phyloP scores from a whole-genome alignment of 129 eudicot genomes.

The Lactuca saligna region DNA sequence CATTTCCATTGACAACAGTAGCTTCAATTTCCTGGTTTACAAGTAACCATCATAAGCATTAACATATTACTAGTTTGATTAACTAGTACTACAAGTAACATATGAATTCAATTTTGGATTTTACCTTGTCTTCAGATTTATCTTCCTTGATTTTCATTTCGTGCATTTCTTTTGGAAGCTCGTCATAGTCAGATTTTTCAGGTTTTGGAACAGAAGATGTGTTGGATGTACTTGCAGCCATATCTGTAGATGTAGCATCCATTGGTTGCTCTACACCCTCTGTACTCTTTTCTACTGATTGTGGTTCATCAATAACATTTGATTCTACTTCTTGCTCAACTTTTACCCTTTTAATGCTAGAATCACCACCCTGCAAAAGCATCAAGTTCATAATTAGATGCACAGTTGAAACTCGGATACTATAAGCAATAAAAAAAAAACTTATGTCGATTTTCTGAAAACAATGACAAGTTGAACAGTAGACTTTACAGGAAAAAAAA shows the following conservation, averaged over 20 bases:
- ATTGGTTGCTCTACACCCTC: constrained; percentile 35
- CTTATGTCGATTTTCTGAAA: not conserved
- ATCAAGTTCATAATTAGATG: not conserved
- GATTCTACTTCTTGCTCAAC: constrained; percentile 58
- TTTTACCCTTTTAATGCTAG: constrained; percentile 61
- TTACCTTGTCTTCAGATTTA: constrained; percentile 55
- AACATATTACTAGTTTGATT: not conserved
- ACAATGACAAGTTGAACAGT: not conserved
- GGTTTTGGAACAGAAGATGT: constrained; percentile 32
- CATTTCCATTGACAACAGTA: constrained; percentile 71
- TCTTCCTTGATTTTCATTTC: constrained; percentile 72
- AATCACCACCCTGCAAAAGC: constrained; percentile 55
- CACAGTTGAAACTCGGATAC: not conserved
- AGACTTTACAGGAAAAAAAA: not conserved
- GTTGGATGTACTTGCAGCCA: constrained; percentile 59
- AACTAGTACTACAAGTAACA: not conserved
- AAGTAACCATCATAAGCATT: constrained; percentile 14
- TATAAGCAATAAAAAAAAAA: not conserved
- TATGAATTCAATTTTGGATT: constrained; percentile 5
- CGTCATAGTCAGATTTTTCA: constrained; percentile 49
- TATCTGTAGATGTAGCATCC: constrained; percentile 46
- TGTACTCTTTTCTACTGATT: constrained; percentile 39
- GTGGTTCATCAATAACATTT: constrained; percentile 38
- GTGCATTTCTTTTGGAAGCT: constrained; percentile 80
- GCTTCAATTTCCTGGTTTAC: constrained; percentile 74